phyloP scores from a whole-genome alignment of 345 rosid species.

The Turnera subulata region DNA sequence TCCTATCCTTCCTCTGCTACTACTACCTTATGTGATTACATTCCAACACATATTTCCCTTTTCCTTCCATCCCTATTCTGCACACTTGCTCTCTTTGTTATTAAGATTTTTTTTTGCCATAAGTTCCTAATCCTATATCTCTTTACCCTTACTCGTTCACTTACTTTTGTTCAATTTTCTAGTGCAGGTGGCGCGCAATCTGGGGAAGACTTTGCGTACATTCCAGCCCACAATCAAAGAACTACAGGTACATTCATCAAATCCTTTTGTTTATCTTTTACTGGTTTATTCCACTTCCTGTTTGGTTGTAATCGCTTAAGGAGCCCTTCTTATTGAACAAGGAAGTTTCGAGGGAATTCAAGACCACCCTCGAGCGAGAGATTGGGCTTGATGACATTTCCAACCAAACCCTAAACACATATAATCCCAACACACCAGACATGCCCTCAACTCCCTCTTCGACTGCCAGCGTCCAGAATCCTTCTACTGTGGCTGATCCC shows the following conservation, averaged over 20 bases:
- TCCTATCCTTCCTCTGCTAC: too few relatives aligned
- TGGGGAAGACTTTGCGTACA: conserved; percentile 85
- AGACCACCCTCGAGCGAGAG: conserved; percentile 87
- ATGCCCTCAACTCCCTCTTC: conserved; percentile 37
- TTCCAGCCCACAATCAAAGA: conserved; percentile 96
- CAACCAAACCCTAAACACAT: conserved; percentile 29
- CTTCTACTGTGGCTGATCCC: conserved; percentile 36
- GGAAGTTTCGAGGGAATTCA: conserved; percentile 96
- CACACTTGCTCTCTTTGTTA: too few relatives aligned
- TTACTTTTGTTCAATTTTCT: neutral
- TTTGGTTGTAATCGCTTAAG: neutral
- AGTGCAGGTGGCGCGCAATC: conserved; percentile 81
- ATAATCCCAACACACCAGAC: conserved; percentile 40
- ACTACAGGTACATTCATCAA: conserved; percentile 56
- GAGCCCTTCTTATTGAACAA: neutral
- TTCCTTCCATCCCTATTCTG: too few relatives aligned
- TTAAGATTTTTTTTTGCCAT: too few relatives aligned
- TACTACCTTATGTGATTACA: too few relatives aligned
- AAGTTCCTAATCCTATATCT: too few relatives aligned
- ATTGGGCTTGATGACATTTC: conserved; percentile 74
- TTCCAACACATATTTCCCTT: too few relatives aligned
- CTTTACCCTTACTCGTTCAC: neutral
- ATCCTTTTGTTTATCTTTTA: conserved; percentile 1
- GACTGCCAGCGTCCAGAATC: conserved; percentile 28
- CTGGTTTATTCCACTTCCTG: neutral